A percentile compares a stretch with the other conserved stretches of the same genome.
These are phyloP conservation scores for Westerdykella aurantiaca DNA, from an alignment of 2,329 filamentous ascomycete genomes.

Conservation along the genomic window DNA sequence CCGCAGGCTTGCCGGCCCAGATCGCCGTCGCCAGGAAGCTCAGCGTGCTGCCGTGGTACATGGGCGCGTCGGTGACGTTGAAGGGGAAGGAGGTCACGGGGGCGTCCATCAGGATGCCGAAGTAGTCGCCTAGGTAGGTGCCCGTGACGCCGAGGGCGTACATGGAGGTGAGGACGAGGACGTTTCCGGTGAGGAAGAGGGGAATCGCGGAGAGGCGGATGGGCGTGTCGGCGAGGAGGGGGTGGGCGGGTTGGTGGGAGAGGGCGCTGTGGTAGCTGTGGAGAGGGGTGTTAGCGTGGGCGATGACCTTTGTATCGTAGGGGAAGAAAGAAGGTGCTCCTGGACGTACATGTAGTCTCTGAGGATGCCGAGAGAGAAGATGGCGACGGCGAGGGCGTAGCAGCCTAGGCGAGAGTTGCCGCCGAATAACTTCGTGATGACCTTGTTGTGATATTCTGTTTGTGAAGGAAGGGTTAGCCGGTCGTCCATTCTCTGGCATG, in stretches of 20 bases:
- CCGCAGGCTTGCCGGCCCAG: conserved; percentile 80
- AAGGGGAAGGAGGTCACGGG: conserved; percentile 96
- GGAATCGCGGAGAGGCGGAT: conserved; percentile 61
- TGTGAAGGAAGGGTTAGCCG: background rate
- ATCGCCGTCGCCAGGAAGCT: conserved; percentile 86
- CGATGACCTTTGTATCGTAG: background rate
- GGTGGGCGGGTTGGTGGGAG: conserved; percentile 67
- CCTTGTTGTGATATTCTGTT: conserved; percentile 83
- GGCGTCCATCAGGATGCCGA: conserved; percentile 93
- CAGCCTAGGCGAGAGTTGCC: conserved; percentile 74
- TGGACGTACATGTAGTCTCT: conserved; percentile 57
- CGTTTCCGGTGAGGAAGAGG: conserved; percentile 70
- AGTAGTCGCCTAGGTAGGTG: conserved; percentile 97
- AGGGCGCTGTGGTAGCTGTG: background rate
- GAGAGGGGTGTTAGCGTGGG: background rate
- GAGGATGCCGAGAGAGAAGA: conserved; percentile 86
- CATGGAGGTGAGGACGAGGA: conserved; percentile 82
- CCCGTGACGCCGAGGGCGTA: conserved; percentile 90
- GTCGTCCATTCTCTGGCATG: conserved; percentile 3
- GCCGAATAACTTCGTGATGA: conserved; percentile 79
- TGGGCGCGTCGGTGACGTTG: conserved; percentile 82
- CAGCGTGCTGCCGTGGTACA: conserved; percentile 94
- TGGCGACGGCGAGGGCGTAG: conserved; percentile 81
- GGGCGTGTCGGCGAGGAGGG: conserved; percentile 40
- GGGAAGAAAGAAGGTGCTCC: conserved; percentile 1